Evolutionary conservation across 2,329 filamentous ascomycete species (phyloP).

Genomic region (Cladosporium sp.): DNA sequence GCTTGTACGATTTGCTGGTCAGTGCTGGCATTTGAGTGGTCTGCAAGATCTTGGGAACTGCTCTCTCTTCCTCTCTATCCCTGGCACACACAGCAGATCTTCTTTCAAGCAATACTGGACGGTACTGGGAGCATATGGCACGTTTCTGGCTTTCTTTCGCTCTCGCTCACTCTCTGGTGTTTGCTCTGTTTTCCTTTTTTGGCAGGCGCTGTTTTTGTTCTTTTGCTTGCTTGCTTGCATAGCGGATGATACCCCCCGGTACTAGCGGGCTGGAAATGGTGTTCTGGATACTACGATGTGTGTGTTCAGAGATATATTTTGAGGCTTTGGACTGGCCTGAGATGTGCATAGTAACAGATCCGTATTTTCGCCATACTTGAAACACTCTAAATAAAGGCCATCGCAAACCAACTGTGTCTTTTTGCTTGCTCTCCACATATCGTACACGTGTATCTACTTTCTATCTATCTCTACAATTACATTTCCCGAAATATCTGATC

Average conservation of each 20-base stretch:
- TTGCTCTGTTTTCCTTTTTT: neutral
- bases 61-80: neutral
- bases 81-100: too few relatives aligned
- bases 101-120: neutral
- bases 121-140: neutral
- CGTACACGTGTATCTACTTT: neutral
- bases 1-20: constrained; percentile 18
- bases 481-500: neutral
- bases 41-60: neutral
- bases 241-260: constrained; percentile 17
- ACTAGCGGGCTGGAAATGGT: neutral
- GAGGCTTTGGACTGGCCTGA: neutral
- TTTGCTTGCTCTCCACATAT: neutral
- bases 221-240: constrained; percentile 10
- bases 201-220: neutral
- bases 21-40: neutral
- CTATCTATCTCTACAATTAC: neutral
- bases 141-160: neutral
- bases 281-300: constrained; percentile 10
- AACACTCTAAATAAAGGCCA: too few relatives aligned
- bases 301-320: neutral
- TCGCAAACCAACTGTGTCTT: neutral
- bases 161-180: neutral
- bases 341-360: neutral
- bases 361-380: neutral